These are phyloP conservation scores for Hypoxylon sp. DNA, from an alignment of 2,329 filamentous ascomycete species.

Conservation along the genomic window DNA sequence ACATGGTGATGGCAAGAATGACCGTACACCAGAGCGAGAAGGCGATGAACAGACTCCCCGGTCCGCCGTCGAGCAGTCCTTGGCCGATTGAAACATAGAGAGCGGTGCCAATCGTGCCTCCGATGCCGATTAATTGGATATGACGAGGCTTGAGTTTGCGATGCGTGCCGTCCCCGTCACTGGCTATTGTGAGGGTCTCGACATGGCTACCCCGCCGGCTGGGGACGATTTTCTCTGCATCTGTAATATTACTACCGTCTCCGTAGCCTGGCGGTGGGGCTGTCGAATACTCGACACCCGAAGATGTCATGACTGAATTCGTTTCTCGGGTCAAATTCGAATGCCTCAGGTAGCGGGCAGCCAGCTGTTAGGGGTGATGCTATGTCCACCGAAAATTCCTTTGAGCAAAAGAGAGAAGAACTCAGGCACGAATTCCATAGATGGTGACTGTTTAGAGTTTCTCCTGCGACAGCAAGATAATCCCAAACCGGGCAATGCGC, in stretches of 20 bases:
- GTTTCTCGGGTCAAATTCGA: slow-evolving; percentile 1
- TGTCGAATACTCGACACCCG: slow-evolving; percentile 39
- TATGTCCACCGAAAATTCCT: slow-evolving; percentile 33
- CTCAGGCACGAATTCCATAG: slow-evolving; percentile 46
- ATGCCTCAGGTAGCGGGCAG: slow-evolving; percentile 26
- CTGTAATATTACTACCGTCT: slow-evolving; percentile 21
- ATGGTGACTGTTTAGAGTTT: slow-evolving; percentile 14
- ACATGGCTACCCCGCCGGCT: slow-evolving; percentile 35
- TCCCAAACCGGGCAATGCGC: slow-evolving; percentile 11
- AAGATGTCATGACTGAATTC: slow-evolving; percentile 40
- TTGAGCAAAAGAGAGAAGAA: slow-evolving; percentile 48
- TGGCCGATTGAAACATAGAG: slow-evolving; percentile 73
- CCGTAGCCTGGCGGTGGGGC: slow-evolving; percentile 30
- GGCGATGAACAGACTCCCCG: slow-evolving; percentile 70
- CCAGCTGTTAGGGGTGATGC: slow-evolving; percentile 9
- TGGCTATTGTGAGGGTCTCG: slow-evolving; percentile 38
- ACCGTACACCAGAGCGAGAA: slow-evolving; percentile 74
- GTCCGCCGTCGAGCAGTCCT: slow-evolving; percentile 71
- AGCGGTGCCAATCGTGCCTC: slow-evolving; percentile 75
- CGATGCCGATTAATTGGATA: slow-evolving; percentile 74
- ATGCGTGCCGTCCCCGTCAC: slow-evolving; percentile 61
- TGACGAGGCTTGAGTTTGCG: slow-evolving; percentile 69
- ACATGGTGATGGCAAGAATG: slow-evolving; percentile 72
- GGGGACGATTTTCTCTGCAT: slow-evolving; percentile 43
- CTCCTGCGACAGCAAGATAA: slow-evolving; percentile 21